A percentile compares a stretch with the other conserved stretches of the same genome.
Evolutionary conservation across 441 rosid species (phyloP).

Genomic region (Pelargonium citronellum): DNA sequence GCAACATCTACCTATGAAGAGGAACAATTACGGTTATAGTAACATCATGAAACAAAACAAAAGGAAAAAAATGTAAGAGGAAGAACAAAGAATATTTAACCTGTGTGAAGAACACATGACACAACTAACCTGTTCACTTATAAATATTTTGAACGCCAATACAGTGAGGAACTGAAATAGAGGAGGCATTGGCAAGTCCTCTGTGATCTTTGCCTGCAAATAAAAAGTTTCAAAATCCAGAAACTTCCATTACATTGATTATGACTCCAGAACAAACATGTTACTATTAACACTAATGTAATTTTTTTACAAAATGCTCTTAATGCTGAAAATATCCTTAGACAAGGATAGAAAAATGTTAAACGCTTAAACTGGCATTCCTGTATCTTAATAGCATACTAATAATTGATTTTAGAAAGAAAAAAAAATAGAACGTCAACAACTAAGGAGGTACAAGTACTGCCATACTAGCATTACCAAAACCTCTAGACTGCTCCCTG

Average conservation of each 20-base stretch:
- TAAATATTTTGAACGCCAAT: conserved; percentile 76
- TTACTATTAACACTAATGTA: no score
- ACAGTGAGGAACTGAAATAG: conserved; percentile 83
- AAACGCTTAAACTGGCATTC: no score
- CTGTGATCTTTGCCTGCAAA: conserved; percentile 65
- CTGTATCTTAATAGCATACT: no score
- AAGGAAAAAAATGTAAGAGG: not conserved
- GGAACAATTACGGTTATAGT: conserved; percentile 17
- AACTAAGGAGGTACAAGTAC: no score
- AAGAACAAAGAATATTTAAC: not conserved
- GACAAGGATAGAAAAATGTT: no score
- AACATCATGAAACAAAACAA: not conserved
- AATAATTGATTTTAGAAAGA: no score
- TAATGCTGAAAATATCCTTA: no score
- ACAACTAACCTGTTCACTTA: conserved; percentile 56
- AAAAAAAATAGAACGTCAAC: no score
- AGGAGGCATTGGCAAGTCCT: conserved; percentile 80
- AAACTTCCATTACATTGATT: not conserved
- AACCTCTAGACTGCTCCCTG: no score
- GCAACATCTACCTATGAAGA: conserved; percentile 71
- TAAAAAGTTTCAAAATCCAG: not conserved
- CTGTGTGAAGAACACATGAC: not conserved
- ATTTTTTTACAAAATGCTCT: no score
- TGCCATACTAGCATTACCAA: no score
- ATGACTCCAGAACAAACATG: not conserved